Base-by-base conservation (phyloP, 306 rosid genomes). In the Lathyrus tuberosus region DNA sequence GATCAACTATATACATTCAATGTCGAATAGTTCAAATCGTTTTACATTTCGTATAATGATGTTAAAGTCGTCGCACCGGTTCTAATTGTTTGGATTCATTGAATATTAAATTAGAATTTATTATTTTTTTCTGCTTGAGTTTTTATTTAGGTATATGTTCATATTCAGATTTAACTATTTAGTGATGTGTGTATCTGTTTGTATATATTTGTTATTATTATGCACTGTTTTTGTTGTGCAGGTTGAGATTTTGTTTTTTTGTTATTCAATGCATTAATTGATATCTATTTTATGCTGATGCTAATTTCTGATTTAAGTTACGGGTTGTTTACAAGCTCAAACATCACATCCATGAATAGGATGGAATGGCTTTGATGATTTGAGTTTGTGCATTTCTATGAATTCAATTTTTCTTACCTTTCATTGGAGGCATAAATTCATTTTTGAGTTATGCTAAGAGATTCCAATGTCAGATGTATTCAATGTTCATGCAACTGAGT, bases 1-100 rank as follows among this genome's bases (percentile, higher is more conserved):
- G 40, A 35, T 35, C 40, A 33, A 33, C 37, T 33, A 5, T 5
- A 5, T 4, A 33, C 7, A 33, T 33, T 33, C 37, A 35, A 35
- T 35, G 2, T 8, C 2, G 38, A 48, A 81, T 72, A 75, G 11
- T 46, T 62, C 14, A 8, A 58, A 54, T 68, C 11, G 37, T 67
- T 60, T 60, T 52, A 30, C 18, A 5, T 30, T 47, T 3, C 18
- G 7, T n/a, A 59, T 38, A 11, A 35, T 48, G 3, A 16, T 49
- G 49, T 7, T 5, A 0, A 68, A 59, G 22, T 67, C 8, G n/a
- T 8, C 8, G n/a, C 3, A 8, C 6, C 14, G 30, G 4, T 10
- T 52, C 2, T 20, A 8, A 52, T 20, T 17, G 0, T 38, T 14
- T 5, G 38, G 65, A 64, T 38, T 47, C 24, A 8, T 24, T 48